Evolutionary conservation across 768 basidiomycete species (phyloP), one percentile per base, ranked within the genome.

Genomic region (Pulveroboletus ravenelii): DNA sequence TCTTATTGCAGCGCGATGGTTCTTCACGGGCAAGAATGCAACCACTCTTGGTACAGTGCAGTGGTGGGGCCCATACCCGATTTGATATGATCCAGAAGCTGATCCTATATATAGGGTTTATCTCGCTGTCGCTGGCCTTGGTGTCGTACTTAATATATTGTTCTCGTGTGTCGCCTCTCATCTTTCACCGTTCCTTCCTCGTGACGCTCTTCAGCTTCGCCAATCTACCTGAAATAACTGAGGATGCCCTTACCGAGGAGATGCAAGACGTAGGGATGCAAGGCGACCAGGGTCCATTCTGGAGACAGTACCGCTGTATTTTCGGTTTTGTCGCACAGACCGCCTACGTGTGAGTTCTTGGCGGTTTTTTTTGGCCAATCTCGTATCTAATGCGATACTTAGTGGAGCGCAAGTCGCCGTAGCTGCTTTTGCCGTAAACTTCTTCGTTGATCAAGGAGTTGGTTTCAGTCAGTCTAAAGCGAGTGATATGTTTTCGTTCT

Each of bases 301-400:
- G 75, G 72, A 83, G 75, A 66, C 86, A 89, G 57, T 82, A 79
- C 57, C 78, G 80, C 48, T 84, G 84, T 53, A 72, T 88, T 44
- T 82, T 86, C 60, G 87, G 87, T 29, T 86, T 78, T 58, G 76
- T 87, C 48, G 84, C 84, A 17, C 87, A 89, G 64, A 88, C 81
- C 38, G 69, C 75, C 37, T 85, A 85, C 58, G 74, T 78, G 77
- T 84, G 68, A 45, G 80, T 68, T 27, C 50, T 30, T 5, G 14
- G 38, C 12, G 23, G 6, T 27, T 5, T 36, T 31, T 7, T 18
- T 40, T 34, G 23, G 29, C 34, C 9, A 10, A 10, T 3, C 32
- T 42, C 23, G 23, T 31, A 20, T 38, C 47, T 45, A 30, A 49
- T 32, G 62, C 20, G 3, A 23, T 20, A 10, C n/a, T 31, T 37